Evolutionary conservation across 495 filamentous ascomycete genomes (phyloP).

Genomic region (Bombardia bombarda): DNA sequence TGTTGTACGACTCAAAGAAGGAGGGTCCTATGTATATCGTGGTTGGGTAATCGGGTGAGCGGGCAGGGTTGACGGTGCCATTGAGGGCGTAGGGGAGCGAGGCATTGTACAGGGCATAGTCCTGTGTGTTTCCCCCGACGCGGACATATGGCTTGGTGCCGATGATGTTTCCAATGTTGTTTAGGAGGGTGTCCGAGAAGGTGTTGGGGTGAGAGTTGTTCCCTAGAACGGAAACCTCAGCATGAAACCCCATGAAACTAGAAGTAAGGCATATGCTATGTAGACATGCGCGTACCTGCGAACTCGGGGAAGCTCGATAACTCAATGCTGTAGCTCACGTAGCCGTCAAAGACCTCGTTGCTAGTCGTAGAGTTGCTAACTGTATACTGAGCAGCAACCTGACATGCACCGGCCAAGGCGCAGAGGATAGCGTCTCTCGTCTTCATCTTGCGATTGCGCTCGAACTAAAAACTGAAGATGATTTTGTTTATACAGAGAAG

Average conservation of each 20-base stretch:
- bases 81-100: conserved; percentile 44
- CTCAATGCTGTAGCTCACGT: conserved; percentile 55
- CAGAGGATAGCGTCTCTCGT: not conserved
- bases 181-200: conserved; percentile 49
- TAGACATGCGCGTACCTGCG: conserved; percentile 46
- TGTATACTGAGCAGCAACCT: conserved; percentile 6
- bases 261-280: not conserved
- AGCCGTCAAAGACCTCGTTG: conserved; percentile 39
- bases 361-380: conserved; percentile 7
- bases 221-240: conserved; percentile 19
- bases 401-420: not conserved
- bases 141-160: conserved; percentile 51
- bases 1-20: conserved; percentile 59
- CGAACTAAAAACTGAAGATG: not conserved
- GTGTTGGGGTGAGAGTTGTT: conserved; percentile 44
- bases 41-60: conserved; percentile 53
- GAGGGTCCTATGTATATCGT: conserved; percentile 53
- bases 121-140: conserved; percentile 56
- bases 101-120: conserved; percentile 54
- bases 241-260: not conserved
- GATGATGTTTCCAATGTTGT: conserved; percentile 38
- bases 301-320: conserved; percentile 56
- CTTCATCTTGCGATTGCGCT: not conserved
- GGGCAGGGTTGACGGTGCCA: conserved; percentile 41
- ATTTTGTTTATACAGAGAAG: too few relatives aligned